Percentiles rank a stretch among this genome's conserved stretches.
Evolutionary conservation across 1,284 basidiomycete species (phyloP).

Genomic region (Tausonia pullulans): DNA sequence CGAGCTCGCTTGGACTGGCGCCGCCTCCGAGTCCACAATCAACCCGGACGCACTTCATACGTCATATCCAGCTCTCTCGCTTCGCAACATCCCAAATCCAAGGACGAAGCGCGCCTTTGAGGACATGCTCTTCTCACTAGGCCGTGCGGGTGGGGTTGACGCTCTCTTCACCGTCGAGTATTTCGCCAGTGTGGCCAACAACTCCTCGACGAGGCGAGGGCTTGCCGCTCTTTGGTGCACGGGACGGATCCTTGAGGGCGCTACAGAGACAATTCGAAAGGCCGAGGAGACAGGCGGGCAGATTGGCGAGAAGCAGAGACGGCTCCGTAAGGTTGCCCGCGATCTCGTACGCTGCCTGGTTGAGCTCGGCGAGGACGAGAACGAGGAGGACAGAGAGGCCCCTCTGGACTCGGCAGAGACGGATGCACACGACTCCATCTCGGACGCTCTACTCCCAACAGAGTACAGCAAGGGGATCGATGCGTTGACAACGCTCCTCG

Average conservation of each 20-base stretch:
- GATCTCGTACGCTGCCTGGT: constrained; percentile 52
- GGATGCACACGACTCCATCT: constrained; percentile 13
- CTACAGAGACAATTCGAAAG: constrained; percentile 41
- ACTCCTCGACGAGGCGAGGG: constrained; percentile 39
- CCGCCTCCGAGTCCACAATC: constrained; percentile 28
- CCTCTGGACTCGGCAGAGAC: constrained; percentile 5
- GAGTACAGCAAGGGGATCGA: constrained; percentile 49
- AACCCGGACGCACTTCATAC: neutral
- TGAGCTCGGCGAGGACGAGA: constrained; percentile 54
- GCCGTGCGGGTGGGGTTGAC: constrained; percentile 51
- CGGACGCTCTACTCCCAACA: constrained; percentile 32
- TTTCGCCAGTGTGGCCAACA: constrained; percentile 47
- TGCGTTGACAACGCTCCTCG: constrained; percentile 30
- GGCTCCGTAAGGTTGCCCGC: constrained; percentile 53
- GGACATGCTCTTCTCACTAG: constrained; percentile 60
- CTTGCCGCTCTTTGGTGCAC: constrained; percentile 77
- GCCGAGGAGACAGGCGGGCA: constrained; percentile 21
- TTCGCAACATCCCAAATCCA: constrained; percentile 51
- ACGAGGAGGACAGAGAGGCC: constrained; percentile 21
- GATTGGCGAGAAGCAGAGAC: constrained; percentile 32
- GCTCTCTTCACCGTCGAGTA: constrained; percentile 68
- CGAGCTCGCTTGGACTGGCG: constrained; percentile 21
- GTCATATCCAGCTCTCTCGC: constrained; percentile 36
- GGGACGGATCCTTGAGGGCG: constrained; percentile 58
- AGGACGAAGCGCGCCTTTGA: constrained; percentile 48